Percentiles rank a stretch among this genome's conserved stretches.
Evolutionary conservation across 768 basidiomycete species (phyloP).

Genomic region (Lactarius quietus): DNA sequence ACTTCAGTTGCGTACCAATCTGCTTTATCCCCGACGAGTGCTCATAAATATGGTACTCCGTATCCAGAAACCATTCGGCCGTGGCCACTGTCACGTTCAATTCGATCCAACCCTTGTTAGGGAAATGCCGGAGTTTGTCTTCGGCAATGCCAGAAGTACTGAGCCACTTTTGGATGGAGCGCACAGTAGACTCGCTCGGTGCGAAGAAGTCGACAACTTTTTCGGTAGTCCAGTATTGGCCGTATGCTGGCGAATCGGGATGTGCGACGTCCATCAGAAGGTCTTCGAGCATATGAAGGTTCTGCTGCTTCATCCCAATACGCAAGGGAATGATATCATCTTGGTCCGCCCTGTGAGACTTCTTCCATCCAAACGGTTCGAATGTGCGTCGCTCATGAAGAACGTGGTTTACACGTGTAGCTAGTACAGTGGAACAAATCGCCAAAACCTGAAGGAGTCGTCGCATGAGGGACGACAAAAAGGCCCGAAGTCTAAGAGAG

Average conservation of each 20-base stretch:
- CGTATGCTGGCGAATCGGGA: slow-evolving; percentile 44
- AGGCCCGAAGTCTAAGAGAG: background rate
- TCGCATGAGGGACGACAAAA: slow-evolving; percentile 11
- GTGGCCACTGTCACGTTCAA: slow-evolving; percentile 41
- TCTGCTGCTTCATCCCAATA: slow-evolving; percentile 43
- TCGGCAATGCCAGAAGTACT: slow-evolving; percentile 35
- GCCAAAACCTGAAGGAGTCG: slow-evolving; percentile 15
- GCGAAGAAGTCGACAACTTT: slow-evolving; percentile 41
- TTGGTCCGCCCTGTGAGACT: slow-evolving; percentile 32
- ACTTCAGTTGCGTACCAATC: slow-evolving; percentile 31
- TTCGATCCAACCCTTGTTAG: slow-evolving; percentile 40
- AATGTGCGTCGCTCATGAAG: slow-evolving; percentile 40
- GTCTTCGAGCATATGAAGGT: slow-evolving; percentile 41
- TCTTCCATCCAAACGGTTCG: slow-evolving; percentile 36
- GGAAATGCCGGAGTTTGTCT: slow-evolving; percentile 35
- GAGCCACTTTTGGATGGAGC: slow-evolving; percentile 42
- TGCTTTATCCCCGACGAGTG: slow-evolving; percentile 38
- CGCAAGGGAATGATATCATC: slow-evolving; percentile 40
- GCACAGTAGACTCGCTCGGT: slow-evolving; percentile 37
- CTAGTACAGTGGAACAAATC: slow-evolving; percentile 24
- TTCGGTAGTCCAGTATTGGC: slow-evolving; percentile 43
- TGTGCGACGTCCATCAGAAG: slow-evolving; percentile 42
- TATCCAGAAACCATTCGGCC: slow-evolving; percentile 41
- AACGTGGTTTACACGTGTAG: slow-evolving; percentile 28
- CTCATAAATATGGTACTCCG: slow-evolving; percentile 41